Conservation (phyloP, 2,329 filamentous ascomycete species). For the Aspergillus arachidicola region DNA sequence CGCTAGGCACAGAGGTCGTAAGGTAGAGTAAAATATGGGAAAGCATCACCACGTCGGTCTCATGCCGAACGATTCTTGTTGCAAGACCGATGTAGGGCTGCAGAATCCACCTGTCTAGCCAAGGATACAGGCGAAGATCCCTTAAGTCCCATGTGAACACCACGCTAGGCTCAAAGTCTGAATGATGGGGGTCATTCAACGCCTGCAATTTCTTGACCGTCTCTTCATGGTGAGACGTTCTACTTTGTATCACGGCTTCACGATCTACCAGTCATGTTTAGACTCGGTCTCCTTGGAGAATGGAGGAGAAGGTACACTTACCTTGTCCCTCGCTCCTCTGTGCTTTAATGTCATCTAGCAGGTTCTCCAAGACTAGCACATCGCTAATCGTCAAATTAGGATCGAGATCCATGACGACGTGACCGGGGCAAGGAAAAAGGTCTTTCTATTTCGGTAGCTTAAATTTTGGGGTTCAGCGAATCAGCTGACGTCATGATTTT, state of each 20-base stretch:
- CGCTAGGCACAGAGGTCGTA: conserved; percentile 69
- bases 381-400: background rate
- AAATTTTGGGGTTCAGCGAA: background rate
- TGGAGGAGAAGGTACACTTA: background rate
- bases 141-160: conserved; percentile 56
- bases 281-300: background rate
- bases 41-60: conserved; percentile 76
- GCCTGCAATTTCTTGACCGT: conserved; percentile 50
- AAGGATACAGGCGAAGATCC: conserved; percentile 42
- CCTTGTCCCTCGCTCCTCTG: background rate
- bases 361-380: background rate
- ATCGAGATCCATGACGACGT: background rate
- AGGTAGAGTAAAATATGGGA: conserved; percentile 76
- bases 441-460: background rate
- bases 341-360: background rate
- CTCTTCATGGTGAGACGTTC: background rate
- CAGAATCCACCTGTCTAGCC: conserved; percentile 56
- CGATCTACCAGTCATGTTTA: background rate
- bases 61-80: conserved; percentile 60
- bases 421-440: background rate
- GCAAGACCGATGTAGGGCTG: conserved; percentile 63
- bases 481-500: background rate
- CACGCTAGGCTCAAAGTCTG: conserved; percentile 59
- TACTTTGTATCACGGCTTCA: background rate
- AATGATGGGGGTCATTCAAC: conserved; percentile 52